A percentile compares a stretch with the other conserved stretches of the same genome.
Evolutionary conservation across 2,329 filamentous ascomycete genomes (phyloP).

Genomic region (Curvularia hawaiiensis): DNA sequence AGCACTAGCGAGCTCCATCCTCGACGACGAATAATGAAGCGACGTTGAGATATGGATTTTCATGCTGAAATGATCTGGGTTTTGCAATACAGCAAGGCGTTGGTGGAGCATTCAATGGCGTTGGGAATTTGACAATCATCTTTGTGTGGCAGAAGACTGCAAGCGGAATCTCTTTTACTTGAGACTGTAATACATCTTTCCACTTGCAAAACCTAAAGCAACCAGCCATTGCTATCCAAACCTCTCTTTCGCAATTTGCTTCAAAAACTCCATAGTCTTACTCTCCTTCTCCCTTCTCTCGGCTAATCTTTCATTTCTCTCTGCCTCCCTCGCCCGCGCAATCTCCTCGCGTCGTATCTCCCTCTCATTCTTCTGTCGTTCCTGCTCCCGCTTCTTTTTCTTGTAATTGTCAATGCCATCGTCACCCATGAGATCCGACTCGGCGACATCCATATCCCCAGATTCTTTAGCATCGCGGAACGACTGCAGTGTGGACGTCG

Average conservation of each 20-base stretch:
- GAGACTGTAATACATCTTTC: background rate
- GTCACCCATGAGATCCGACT: conserved; percentile 78
- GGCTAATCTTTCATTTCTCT: conserved; percentile 77
- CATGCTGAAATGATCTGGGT: background rate
- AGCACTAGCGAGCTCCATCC: conserved; percentile 80
- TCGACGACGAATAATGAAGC: conserved; percentile 76
- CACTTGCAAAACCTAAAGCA: background rate
- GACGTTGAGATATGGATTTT: background rate
- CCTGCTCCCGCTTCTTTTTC: conserved; percentile 66
- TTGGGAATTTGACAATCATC: background rate
- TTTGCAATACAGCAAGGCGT: conserved; percentile 15
- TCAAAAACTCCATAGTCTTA: conserved; percentile 81
- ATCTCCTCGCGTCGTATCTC: conserved; percentile 84
- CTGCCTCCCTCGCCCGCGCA: conserved; percentile 72
- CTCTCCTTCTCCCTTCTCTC: conserved; percentile 79
- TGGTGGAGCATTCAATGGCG: conserved; percentile 15
- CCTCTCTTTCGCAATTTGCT: conserved; percentile 75
- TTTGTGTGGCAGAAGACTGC: background rate
- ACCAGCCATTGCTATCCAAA: conserved; percentile 49
- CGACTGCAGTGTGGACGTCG: conserved; percentile 72
- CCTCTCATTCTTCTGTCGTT: conserved; percentile 79
- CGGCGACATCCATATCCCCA: conserved; percentile 68
- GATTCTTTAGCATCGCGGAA: conserved; percentile 72
- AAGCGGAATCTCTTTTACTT: background rate
- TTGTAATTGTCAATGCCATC: conserved; percentile 70